These are phyloP conservation scores for Zarea fungicola DNA, from an alignment of 2,329 filamentous ascomycete genomes.

Conservation along the genomic window DNA sequence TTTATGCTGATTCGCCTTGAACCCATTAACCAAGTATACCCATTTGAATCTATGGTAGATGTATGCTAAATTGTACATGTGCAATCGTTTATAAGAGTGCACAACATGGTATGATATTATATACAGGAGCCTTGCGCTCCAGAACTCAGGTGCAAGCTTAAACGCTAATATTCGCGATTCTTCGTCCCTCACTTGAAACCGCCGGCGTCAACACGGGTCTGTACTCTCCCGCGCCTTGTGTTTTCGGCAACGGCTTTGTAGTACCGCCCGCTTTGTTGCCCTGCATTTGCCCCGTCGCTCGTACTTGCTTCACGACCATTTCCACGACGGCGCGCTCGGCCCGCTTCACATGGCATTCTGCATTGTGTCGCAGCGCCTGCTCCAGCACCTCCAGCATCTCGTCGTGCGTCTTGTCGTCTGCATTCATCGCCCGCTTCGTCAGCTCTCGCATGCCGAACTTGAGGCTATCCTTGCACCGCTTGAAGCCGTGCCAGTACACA, in stretches of 20 bases:
- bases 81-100: too few relatives aligned
- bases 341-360: conserved; percentile 18
- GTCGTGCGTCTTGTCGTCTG: conserved; percentile 17
- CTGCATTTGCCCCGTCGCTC: neutral
- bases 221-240: neutral
- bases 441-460: conserved; percentile 33
- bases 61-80: neutral
- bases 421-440: conserved; percentile 21
- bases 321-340: conserved; percentile 18
- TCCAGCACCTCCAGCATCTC: conserved; percentile 21
- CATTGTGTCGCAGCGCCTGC: conserved; percentile 22
- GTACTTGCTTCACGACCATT: conserved; percentile 17
- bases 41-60: neutral
- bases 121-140: conserved; percentile 4
- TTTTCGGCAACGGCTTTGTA: too few relatives aligned
- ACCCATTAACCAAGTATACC: neutral
- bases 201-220: neutral
- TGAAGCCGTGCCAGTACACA: conserved; percentile 33
- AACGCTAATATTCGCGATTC: conserved; percentile 3
- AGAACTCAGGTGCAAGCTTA: too few relatives aligned
- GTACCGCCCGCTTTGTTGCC: too few relatives aligned
- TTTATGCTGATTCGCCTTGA: neutral
- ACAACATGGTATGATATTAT: neutral
- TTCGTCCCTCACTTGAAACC: neutral
- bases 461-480: conserved; percentile 32